phyloP scores from a whole-genome alignment of 2,329 filamentous ascomycete species.

The Alternaria metachromatica region DNA sequence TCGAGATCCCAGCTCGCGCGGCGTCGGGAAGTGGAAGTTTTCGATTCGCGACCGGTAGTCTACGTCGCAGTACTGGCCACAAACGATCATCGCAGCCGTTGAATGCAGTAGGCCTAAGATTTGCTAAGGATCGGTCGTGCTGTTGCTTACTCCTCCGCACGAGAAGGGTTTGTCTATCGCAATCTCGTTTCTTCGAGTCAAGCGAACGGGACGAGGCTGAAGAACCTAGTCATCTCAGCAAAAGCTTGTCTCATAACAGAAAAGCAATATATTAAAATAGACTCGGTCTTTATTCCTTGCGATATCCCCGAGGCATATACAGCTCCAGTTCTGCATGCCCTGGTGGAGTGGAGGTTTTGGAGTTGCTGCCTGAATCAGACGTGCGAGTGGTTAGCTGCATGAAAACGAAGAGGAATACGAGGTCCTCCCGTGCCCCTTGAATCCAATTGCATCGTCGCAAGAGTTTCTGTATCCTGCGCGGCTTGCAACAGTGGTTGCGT shows the following conservation, averaged over 20 bases:
- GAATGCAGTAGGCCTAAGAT: background rate
- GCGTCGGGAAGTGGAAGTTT: background rate
- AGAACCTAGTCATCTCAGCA: background rate
- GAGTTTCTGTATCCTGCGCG: slow-evolving; percentile 11
- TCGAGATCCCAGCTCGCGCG: background rate
- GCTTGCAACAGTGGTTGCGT: slow-evolving; percentile 1
- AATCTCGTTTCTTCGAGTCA: slow-evolving; percentile 9
- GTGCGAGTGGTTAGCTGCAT: slow-evolving; percentile 7
- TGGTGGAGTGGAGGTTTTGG: slow-evolving; percentile 17
- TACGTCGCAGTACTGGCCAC: background rate
- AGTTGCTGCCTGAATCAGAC: slow-evolving; percentile 12
- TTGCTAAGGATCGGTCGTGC: background rate
- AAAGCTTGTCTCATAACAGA: slow-evolving; percentile 11
- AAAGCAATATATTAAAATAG: slow-evolving; percentile 12
- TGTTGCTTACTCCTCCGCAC: background rate
- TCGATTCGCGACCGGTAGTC: background rate
- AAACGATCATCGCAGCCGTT: background rate
- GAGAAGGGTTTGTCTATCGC: slow-evolving; percentile 1
- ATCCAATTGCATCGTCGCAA: slow-evolving; percentile 1
- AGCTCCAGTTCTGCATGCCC: background rate
- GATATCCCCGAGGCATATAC: slow-evolving; percentile 7
- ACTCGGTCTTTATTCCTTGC: slow-evolving; percentile 5
- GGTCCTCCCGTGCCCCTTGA: slow-evolving; percentile 4
- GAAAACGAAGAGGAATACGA: slow-evolving; percentile 15
- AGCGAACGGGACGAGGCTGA: slow-evolving; percentile 1